Evolutionary conservation across 2,329 filamentous ascomycete genomes (phyloP), one percentile per base, ranked within the genome.

Genomic region (Pseudohalonectria lignicola): DNA sequence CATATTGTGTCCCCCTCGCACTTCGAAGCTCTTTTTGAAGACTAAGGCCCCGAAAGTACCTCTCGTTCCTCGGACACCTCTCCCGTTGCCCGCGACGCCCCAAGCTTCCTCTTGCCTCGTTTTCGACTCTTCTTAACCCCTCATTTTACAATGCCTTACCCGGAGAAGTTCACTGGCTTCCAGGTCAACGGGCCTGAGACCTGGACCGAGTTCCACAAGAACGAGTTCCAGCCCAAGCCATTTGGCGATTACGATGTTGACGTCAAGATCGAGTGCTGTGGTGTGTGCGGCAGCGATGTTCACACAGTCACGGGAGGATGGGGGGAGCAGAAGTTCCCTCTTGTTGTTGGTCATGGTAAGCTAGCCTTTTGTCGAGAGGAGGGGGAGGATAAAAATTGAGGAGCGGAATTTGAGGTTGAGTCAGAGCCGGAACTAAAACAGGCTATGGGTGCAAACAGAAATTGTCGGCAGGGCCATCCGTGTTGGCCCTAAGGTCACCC

Each of bases 201-300:
- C 33, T 75, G 69, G 67, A 59, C 71, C 46, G 66, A 78, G 42
- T 77, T 79, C 52, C 66, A 79, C 51, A 82, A 85, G 63, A 77
- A 81, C 53, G 59, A 88, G 66, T 86, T 86, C 66, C 74, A 79
- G 49, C 78, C 88, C 41, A 92, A 93, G 66, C 82, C 83, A 15
- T 93, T 93, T 56, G 85, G 81, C 47, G 84, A 88, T 56, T 74
- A 85, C 60, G 86, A 94, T 55, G 76, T 94, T 50, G 86, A 94
- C 56, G 76, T 94, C 61, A 82, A 88, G 67, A 81, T 94, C 51
- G 79, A 87, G 47, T 79, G 75, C 54, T 90, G 84, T 53, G 83
- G 85, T 53, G 70, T 86, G 38, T 86, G 82, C 56, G 76, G 79
- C 48, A 81, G 74, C 47, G 81, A 86, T 53, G 65, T 82, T 34